phyloP scores from a whole-genome alignment of 306 rosid genomes.

The Phaseolus lunatus region DNA sequence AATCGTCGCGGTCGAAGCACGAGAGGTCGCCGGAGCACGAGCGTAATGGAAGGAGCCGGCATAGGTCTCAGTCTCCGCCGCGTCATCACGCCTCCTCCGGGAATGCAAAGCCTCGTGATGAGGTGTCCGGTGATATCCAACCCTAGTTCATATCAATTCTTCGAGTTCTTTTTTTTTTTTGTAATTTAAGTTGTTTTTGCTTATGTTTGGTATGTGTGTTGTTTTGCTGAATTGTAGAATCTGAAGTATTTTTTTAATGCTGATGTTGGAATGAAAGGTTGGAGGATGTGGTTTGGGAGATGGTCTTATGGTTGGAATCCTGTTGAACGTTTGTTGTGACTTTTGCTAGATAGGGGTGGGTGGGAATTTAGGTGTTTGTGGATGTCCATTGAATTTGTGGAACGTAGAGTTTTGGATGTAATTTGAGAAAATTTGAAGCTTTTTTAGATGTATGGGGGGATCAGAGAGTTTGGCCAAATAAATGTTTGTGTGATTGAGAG shows the following conservation, averaged over 20 bases:
- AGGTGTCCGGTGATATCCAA: slow-evolving; percentile 98
- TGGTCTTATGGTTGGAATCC: slow-evolving; percentile 6
- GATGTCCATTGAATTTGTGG: slow-evolving; percentile 24
- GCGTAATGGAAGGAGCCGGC: slow-evolving; percentile 57
- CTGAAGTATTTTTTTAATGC: background rate
- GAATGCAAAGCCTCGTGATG: slow-evolving; percentile 68
- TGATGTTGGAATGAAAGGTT: slow-evolving; percentile 14
- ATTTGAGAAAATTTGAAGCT: slow-evolving; percentile 2
- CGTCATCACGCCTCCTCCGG: slow-evolving; percentile 33
- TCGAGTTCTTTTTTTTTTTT: background rate
- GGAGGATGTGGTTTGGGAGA: slow-evolving; percentile 8
- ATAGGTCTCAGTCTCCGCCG: slow-evolving; percentile 64
- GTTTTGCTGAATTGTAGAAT: slow-evolving; percentile 18
- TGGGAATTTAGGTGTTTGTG: background rate
- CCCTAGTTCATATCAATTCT: slow-evolving; percentile 48
- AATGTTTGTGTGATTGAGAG: slow-evolving; percentile 22
- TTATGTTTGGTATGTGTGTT: slow-evolving; percentile 20
- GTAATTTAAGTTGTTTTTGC: background rate
- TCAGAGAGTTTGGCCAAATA: background rate
- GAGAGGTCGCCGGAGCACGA: slow-evolving; percentile 58
- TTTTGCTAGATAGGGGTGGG: background rate
- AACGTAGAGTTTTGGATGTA: slow-evolving; percentile 16
- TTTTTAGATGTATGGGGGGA: slow-evolving; percentile 7
- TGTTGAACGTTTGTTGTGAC: background rate
- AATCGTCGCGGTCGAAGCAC: slow-evolving; percentile 67